Base-by-base conservation (phyloP, 2,329 filamentous ascomycete genomes). In the Neofusicoccum ribis region DNA sequence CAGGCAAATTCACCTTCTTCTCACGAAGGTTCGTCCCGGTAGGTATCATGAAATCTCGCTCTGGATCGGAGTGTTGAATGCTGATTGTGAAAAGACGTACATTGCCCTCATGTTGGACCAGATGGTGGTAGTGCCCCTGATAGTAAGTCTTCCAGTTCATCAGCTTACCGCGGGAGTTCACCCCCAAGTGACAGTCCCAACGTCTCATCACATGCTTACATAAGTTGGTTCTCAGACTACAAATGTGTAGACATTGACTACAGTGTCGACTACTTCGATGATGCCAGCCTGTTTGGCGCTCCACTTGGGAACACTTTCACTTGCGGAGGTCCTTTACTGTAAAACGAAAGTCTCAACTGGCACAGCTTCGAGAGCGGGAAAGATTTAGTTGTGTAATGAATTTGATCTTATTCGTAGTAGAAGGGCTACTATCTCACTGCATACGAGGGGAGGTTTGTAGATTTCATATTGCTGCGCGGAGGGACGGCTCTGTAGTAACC, bases 1-100 rank as follows among this genome's bases (percentile, higher is more conserved):
- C 68, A 71, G 79, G 5, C 74, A 70, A 8, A 78, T 82, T 44
- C 80, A 81, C 67, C 65, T 80, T 27, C 71, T 81, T 34, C 71
- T 82, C 20, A 71, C 73, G 1, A 52, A 62, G 31, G 66, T 72
- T 12, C 50, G 71, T 23, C 72, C 72, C 7, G 68, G 27, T 31
- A 31, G 27, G 27, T 31, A 7, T 31, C 27, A 5, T 31, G 27
- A 31, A 31, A 31, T 31, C 27, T 31, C 27, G 27, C 5, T 7
- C 27, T 7, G 6, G 27, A 31, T 31, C 1, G 5, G 27, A 31
- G 27, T 7, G 1, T 31, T 31, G 27, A 5, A 31, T 31, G 27
- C 6, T 31, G 27, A 31, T 5, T 5, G 6, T 5, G 6, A 1
- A 31, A 1, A 31, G 27, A 71, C 4, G 67, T 69, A 7, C 72